Evolutionary conservation across 345 rosid species (phyloP), one percentile per base, ranked within the genome.

Genomic region (Populus alba): DNA sequence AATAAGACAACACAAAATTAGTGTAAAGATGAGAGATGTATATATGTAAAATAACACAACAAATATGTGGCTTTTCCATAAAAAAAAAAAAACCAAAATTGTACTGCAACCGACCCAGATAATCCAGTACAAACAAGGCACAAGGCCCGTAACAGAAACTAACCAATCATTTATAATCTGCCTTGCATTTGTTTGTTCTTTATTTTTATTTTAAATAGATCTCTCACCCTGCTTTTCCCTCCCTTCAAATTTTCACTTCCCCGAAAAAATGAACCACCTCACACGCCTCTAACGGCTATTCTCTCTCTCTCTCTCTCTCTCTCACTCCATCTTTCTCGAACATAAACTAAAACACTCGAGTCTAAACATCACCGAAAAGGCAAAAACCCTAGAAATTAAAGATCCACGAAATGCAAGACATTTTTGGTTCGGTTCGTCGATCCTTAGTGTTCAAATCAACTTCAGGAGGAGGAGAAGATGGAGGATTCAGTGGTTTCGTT

Each of bases 371-470:
- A 66, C 13, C 8, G 61, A 57, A 8, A 49, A 23, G 66, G 11
- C 41, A 53, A 66, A 73, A 29, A 38, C 39, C 65, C 41, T 63
- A 55, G 25, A 15, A 12, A 23, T 61, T 6, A 25, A 59, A 23
- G 65, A 16, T 20, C 25, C 53, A 2, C 45, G 57, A 49, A 74
- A 82, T 82, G 85, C 85, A 82, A 71, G 85, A 82, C 37, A 35
- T 82, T 15, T 78, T 82, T 59, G 85, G 81, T 66, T 82, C 85
- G 76, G 85, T 82, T 39, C 81, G 85, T 68, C 85, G 85, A 71
- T 82, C 85, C 53, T 38, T 82, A 35, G 85, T 82, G 39, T 82
- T 78, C 47, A 82, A 78, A 70, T 74, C 85, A 7, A 55, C 72
- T 18, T n/a, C 79, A 13, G 79, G 68, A n/a, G 63, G 63, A 10